Percentiles rank a stretch among this genome's conserved stretches.
phyloP scores from a whole-genome alignment of 1,284 basidiomycete species.

The Trametes pubescens region DNA sequence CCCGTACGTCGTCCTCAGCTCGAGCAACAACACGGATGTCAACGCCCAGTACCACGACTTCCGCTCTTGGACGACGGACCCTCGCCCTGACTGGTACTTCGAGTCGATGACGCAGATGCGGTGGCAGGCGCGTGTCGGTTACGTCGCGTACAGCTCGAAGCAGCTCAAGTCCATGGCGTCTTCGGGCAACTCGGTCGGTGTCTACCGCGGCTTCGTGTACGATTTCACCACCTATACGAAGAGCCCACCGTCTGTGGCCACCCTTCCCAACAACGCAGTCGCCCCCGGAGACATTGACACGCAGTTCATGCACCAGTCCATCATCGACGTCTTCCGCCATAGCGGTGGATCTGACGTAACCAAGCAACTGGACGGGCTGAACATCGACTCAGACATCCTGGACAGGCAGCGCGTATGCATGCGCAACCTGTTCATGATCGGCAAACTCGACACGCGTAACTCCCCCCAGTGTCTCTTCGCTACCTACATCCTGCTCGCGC shows the following conservation, averaged over 20 bases:
- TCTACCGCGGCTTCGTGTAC: constrained; percentile 89
- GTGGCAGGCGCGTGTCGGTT: constrained; percentile 88
- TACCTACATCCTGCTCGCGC: constrained; percentile 89
- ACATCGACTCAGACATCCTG: constrained; percentile 73
- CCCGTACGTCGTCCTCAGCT: constrained; percentile 59
- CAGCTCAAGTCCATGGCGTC: constrained; percentile 79
- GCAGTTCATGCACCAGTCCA: constrained; percentile 82
- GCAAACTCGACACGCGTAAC: constrained; percentile 92
- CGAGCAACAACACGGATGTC: constrained; percentile 81
- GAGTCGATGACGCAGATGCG: constrained; percentile 92
- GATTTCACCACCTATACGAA: constrained; percentile 85
- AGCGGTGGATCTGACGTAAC: constrained; percentile 89
- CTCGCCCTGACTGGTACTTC: constrained; percentile 97
- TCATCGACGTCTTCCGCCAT: constrained; percentile 86
- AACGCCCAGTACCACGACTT: constrained; percentile 97
- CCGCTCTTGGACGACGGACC: constrained; percentile 86
- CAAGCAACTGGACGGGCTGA: constrained; percentile 74
- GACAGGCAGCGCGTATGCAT: constrained; percentile 87
- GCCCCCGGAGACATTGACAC: constrained; percentile 63
- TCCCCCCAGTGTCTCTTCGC: constrained; percentile 93
- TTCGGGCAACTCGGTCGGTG: constrained; percentile 73
- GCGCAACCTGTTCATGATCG: constrained; percentile 92
- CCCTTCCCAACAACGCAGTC: constrained; percentile 56
- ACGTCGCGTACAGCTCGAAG: constrained; percentile 87
- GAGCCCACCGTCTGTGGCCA: constrained; percentile 61